phyloP scores from a whole-genome alignment of 768 basidiomycete genomes.

The Terana coerulea region DNA sequence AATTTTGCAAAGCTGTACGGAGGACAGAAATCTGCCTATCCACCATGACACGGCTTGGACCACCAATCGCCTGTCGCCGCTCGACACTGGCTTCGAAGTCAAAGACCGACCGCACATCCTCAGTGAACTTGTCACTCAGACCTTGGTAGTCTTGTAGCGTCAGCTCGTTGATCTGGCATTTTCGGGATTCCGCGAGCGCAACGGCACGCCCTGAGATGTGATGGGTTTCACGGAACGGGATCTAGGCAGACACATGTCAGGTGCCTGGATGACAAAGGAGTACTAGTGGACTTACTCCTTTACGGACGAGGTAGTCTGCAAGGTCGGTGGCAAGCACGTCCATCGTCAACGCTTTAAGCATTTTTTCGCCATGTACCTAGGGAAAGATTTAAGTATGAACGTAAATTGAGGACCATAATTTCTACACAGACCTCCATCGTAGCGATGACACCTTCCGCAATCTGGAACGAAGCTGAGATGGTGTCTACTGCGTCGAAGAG shows the following conservation, averaged over 20 bases:
- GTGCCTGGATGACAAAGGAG: constrained; percentile 2
- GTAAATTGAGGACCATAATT: neutral
- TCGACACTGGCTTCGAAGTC: constrained; percentile 97
- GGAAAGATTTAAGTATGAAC: neutral
- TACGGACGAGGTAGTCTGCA: constrained; percentile 97
- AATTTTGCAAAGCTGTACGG: constrained; percentile 49
- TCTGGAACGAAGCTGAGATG: constrained; percentile 80
- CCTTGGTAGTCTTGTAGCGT: constrained; percentile 74
- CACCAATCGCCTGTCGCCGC: constrained; percentile 87
- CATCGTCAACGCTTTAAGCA: constrained; percentile 89
- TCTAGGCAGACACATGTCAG: constrained; percentile 41
- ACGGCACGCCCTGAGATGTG: constrained; percentile 97
- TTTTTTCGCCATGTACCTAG: constrained; percentile 86
- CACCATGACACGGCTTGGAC: constrained; percentile 81
- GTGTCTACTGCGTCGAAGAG: constrained; percentile 93
- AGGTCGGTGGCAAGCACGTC: constrained; percentile 99
- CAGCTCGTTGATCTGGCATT: constrained; percentile 79
- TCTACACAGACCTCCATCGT: constrained; percentile 70
- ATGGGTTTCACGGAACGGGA: constrained; percentile 98
- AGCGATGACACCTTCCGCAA: constrained; percentile 91
- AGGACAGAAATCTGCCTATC: constrained; percentile 80
- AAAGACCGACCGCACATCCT: constrained; percentile 82
- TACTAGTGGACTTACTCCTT: constrained; percentile 66
- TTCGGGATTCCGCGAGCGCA: constrained; percentile 82
- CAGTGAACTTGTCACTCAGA: constrained; percentile 72